phyloP scores from a whole-genome alignment of 805 yeast species.

The Komagataella pseudopastoris region DNA sequence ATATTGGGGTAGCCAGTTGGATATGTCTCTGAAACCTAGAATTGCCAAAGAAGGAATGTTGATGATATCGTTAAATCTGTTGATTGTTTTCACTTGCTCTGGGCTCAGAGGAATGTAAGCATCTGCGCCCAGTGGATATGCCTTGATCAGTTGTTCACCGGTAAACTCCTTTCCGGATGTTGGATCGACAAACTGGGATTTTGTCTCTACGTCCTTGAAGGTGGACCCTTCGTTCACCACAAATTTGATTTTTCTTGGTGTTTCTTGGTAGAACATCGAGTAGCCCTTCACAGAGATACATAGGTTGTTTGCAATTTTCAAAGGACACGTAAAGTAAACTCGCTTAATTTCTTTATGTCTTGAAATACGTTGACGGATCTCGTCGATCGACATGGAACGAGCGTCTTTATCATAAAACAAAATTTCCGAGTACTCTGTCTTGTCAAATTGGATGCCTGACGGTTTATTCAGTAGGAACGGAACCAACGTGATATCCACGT shows the following conservation, averaged over 20 bases:
- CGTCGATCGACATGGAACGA: neutral
- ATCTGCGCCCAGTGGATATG: constrained; percentile 34
- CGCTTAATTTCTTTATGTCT: constrained; percentile 51
- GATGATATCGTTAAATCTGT: constrained; percentile 16
- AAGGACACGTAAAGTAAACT: constrained; percentile 45
- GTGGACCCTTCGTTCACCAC: constrained; percentile 42
- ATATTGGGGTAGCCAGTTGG: constrained; percentile 34
- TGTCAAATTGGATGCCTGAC: constrained; percentile 23
- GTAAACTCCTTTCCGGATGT: constrained; percentile 29
- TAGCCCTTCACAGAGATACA: constrained; percentile 63
- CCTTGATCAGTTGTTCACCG: constrained; percentile 18
- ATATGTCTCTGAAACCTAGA: constrained; percentile 47
- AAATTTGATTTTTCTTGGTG: constrained; percentile 30
- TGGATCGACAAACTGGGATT: constrained; percentile 23
- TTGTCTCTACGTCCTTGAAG: constrained; percentile 37
- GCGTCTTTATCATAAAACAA: constrained; percentile 16
- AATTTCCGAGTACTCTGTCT: constrained; percentile 38
- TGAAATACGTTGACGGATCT: constrained; percentile 15
- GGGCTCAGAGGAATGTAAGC: constrained; percentile 20
- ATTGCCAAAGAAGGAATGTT: constrained; percentile 42
- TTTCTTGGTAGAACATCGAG: constrained; percentile 43
- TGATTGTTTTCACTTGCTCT: constrained; percentile 20
- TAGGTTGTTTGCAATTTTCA: constrained; percentile 41
- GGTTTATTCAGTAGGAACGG: constrained; percentile 45
- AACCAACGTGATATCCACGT: constrained; percentile 35